Evolutionary conservation across 2,329 filamentous ascomycete genomes (phyloP).

Genomic region (Ophiostoma sp.): DNA sequence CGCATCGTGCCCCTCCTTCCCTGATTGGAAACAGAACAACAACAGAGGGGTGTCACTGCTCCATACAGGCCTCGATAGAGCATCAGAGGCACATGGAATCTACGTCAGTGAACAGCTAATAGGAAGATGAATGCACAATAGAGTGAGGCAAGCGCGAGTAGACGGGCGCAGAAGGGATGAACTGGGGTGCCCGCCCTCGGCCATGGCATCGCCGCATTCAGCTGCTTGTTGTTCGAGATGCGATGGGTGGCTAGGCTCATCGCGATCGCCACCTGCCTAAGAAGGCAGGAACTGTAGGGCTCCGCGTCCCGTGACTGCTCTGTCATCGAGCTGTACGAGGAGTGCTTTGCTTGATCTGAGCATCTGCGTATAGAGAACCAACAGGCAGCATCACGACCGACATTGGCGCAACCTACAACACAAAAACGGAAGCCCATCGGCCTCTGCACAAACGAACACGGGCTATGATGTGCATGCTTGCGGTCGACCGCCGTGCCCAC

Average conservation of each 20-base stretch:
- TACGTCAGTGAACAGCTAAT: neutral
- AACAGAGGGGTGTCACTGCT: neutral
- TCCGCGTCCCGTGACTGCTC: conserved; percentile 15
- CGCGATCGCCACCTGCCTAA: conserved; percentile 18
- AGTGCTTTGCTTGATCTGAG: neutral
- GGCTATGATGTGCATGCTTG: conserved; percentile 7
- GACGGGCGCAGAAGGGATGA: neutral
- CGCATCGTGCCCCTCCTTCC: conserved; percentile 23
- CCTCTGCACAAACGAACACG: neutral
- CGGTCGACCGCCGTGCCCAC: neutral
- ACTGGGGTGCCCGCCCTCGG: neutral
- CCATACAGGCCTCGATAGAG: neutral
- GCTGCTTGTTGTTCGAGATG: conserved; percentile 13
- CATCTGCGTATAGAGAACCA: neutral
- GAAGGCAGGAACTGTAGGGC: neutral
- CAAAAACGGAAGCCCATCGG: neutral
- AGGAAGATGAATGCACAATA: neutral
- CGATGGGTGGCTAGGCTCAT: conserved; percentile 16
- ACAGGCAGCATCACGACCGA: neutral
- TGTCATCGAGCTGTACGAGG: neutral
- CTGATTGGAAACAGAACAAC: conserved; percentile 15
- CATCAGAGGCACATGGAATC: neutral
- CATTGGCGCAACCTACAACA: neutral
- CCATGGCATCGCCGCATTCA: conserved; percentile 12
- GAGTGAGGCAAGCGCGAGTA: neutral